Percentiles rank a stretch among this genome's conserved stretches.
These are phyloP conservation scores for Tulasnella sp. DNA, from an alignment of 768 basidiomycete species.

Conservation along the genomic window DNA sequence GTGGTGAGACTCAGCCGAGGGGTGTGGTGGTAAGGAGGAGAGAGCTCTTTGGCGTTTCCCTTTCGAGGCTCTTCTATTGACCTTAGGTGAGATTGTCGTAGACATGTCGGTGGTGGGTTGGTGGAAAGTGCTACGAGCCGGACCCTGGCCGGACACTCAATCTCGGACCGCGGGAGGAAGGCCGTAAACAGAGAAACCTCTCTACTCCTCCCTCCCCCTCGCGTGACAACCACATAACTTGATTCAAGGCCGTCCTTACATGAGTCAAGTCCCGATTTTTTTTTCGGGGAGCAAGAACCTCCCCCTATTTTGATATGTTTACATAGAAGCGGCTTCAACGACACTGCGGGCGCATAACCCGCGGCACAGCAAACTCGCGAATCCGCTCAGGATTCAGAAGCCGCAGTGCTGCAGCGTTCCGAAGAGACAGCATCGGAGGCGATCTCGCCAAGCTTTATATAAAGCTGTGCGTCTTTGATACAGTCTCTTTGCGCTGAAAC, in stretches of 20 bases:
- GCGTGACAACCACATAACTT: background rate
- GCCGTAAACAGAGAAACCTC: background rate
- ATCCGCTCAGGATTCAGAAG: background rate
- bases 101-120: constrained; percentile 10
- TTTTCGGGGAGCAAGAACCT: background rate
- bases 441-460: background rate
- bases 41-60: background rate
- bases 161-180: constrained; percentile 17
- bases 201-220: background rate
- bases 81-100: background rate
- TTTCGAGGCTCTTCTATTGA: background rate
- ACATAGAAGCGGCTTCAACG: background rate
- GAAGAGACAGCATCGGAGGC: background rate
- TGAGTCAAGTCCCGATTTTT: background rate
- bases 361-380: background rate
- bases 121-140: background rate
- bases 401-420: background rate
- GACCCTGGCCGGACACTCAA: background rate
- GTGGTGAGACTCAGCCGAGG: constrained; percentile 40
- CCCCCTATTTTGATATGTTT: background rate
- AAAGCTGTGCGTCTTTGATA: background rate
- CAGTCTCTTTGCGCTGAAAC: background rate
- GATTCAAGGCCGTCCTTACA: background rate
- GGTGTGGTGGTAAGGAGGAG: constrained; percentile 1
- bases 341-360: background rate